Percentiles rank a stretch among this genome's conserved stretches.
phyloP scores from a whole-genome alignment of 2,329 filamentous ascomycete genomes.

The Orbilia blumenaviensis region DNA sequence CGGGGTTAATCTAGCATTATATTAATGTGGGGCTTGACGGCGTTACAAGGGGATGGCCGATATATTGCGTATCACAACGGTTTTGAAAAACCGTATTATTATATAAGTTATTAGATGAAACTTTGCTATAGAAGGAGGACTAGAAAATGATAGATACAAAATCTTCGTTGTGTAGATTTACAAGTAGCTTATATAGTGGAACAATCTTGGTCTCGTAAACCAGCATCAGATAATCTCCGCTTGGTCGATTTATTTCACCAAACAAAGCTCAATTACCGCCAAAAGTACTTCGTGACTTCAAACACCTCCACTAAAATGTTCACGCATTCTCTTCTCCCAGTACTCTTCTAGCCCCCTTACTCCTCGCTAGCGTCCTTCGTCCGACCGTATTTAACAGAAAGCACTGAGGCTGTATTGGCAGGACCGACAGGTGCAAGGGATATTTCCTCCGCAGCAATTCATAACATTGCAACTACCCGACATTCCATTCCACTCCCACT shows the following conservation, averaged over 20 bases:
- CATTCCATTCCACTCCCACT: conserved; percentile 38
- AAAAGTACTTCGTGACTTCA: neutral
- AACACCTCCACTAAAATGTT: neutral
- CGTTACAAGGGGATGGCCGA: too few species aligned
- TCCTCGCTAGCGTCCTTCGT: neutral
- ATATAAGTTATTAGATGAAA: neutral
- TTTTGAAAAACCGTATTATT: too few species aligned
- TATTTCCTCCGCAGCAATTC: conserved; percentile 26
- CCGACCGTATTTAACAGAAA: neutral
- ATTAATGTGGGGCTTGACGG: too few species aligned
- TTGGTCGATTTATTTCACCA: neutral
- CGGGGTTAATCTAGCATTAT: too few species aligned
- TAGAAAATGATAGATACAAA: neutral
- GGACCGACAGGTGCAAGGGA: conserved; percentile 1
- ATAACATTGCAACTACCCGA: conserved; percentile 16
- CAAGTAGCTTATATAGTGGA: neutral
- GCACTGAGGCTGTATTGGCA: conserved; percentile 2
- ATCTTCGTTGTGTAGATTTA: neutral
- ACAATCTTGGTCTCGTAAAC: too few species aligned
- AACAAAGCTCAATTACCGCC: neutral
- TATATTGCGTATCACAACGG: too few species aligned
- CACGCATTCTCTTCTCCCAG: neutral
- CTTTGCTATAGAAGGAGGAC: neutral
- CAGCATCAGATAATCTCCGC: too few species aligned
- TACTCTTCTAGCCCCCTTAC: neutral